phyloP scores from a whole-genome alignment of 176 grass and related monocot genomes.

The Chloris gayana region DNA sequence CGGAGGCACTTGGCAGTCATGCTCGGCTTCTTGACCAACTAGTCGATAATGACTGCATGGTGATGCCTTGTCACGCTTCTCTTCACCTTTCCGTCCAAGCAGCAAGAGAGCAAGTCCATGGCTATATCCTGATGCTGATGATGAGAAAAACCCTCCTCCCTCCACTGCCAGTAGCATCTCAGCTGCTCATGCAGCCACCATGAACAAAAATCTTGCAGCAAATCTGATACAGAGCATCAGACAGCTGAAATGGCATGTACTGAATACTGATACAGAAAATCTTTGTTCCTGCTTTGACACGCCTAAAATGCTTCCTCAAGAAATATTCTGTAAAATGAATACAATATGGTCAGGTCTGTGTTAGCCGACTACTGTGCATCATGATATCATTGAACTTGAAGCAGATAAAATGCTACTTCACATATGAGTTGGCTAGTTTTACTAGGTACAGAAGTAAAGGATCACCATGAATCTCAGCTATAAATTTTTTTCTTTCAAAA shows the following conservation, averaged over 20 bases:
- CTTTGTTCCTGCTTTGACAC: not conserved
- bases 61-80: slow-evolving; percentile 66
- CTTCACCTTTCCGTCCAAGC: slow-evolving; percentile 76
- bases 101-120: slow-evolving; percentile 80
- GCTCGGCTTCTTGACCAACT: slow-evolving; percentile 54
- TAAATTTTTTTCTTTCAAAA: not conserved
- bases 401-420: not conserved
- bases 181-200: slow-evolving; percentile 64
- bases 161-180: slow-evolving; percentile 96
- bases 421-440: not conserved
- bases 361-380: no score
- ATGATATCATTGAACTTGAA: not conserved
- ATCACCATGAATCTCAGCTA: not conserved
- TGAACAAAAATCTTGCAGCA: slow-evolving; percentile 38
- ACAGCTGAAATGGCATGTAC: not conserved
- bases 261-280: not conserved
- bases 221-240: not conserved
- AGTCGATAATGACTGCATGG: slow-evolving; percentile 70
- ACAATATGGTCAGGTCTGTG: not conserved
- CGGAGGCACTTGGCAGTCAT: slow-evolving; percentile 47
- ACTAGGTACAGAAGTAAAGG: not conserved
- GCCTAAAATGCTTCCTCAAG: not conserved
- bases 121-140: slow-evolving; percentile 88
- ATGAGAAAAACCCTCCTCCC: slow-evolving; percentile 92
- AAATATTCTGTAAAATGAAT: not conserved